These are phyloP conservation scores for Sorghum bicolor DNA, from an alignment of 176 grass and related monocot species.

Conservation along the genomic window Sorghum_bicolor_NCBIv3 NC_012870.2:19534001-19534500, in stretches of 20 bases:
- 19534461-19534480: not conserved
- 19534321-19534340: conserved; percentile 23
- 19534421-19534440: not conserved
- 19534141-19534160: conserved; percentile 73
- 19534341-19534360: not conserved
- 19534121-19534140: conserved; percentile 79
- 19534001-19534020: not conserved
- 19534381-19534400: not conserved
- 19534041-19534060: conserved; percentile 26
- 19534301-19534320: conserved; percentile 37
- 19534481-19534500: not conserved
- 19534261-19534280: conserved; percentile 16
- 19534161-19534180: conserved; percentile 95
- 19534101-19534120: conserved; percentile 52
- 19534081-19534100: conserved; percentile 61
- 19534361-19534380: not conserved
- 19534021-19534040: not conserved
- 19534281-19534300: conserved; percentile 43
- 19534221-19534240: conserved; percentile 33
- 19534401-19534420: not conserved
- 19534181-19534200: conserved; percentile 73
- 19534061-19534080: conserved; percentile 55
- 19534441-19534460: not conserved
- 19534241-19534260: conserved; percentile 31
- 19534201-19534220: conserved; percentile 59